phyloP scores from a whole-genome alignment of 2,329 filamentous ascomycete genomes.

The Xylariaceae sp. region DNA sequence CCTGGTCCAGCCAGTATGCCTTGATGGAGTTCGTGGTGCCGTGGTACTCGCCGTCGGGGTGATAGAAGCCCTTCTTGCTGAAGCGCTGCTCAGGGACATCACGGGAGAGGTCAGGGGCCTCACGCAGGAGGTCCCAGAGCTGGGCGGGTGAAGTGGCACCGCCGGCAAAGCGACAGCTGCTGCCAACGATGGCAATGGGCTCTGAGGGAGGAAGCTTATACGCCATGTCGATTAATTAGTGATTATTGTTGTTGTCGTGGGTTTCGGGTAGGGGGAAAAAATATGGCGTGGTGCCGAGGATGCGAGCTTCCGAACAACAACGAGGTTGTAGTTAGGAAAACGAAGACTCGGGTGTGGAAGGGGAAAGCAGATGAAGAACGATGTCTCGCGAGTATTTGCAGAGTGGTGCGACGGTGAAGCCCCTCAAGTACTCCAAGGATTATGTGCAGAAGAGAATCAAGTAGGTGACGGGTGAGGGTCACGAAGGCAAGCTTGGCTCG shows the following conservation, averaged over 20 bases:
- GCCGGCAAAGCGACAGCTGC: conserved; percentile 26
- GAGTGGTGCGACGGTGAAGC: background rate
- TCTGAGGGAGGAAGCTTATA: conserved; percentile 14
- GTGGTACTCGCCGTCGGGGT: conserved; percentile 26
- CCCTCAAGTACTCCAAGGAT: too few species aligned
- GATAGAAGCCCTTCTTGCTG: conserved; percentile 25
- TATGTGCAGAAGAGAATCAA: too few species aligned
- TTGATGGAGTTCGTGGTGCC: conserved; percentile 26
- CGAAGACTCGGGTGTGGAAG: background rate
- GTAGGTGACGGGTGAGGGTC: too few species aligned
- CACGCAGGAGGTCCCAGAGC: conserved; percentile 23
- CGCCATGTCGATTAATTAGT: conserved; percentile 9
- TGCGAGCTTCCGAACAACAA: background rate
- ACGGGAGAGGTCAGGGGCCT: conserved; percentile 23
- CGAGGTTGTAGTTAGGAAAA: too few species aligned
- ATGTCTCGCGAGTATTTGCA: background rate
- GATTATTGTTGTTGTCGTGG: background rate
- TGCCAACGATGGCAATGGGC: conserved; percentile 27
- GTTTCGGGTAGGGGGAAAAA: background rate
- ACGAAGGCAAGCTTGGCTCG: too few species aligned
- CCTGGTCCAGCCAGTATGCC: conserved; percentile 26
- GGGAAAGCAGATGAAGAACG: background rate
- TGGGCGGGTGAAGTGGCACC: conserved; percentile 20
- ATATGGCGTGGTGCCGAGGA: background rate
- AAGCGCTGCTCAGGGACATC: conserved; percentile 23